Evolutionary conservation across 2,329 filamentous ascomycete species (phyloP).

Genomic region (Sarocladium kiliense): DNA sequence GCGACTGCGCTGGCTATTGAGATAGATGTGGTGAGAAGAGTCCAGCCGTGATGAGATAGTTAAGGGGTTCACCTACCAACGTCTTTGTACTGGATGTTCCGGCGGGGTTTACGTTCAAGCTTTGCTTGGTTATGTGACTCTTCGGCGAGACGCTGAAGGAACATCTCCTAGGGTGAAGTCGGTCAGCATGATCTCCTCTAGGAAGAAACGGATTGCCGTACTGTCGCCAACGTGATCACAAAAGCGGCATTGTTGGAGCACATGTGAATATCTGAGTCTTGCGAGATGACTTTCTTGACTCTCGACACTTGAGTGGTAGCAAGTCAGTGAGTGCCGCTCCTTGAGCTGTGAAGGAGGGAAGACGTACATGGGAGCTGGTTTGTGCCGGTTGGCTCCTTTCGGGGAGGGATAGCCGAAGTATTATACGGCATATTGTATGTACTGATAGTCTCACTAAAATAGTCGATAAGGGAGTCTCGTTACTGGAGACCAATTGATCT

Average conservation of each 20-base stretch:
- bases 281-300: slow-evolving; percentile 90
- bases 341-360: not conserved
- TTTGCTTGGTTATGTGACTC: slow-evolving; percentile 86
- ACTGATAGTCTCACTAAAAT: slow-evolving; percentile 48
- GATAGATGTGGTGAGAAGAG: not conserved
- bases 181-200: not conserved
- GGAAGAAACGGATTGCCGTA: slow-evolving; percentile 28
- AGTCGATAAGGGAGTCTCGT: no score
- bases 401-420: slow-evolving; percentile 72
- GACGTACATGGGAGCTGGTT: slow-evolving; percentile 79
- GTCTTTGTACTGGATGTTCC: slow-evolving; percentile 95
- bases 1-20: slow-evolving; percentile 78
- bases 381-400: slow-evolving; percentile 78
- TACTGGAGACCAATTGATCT: no score
- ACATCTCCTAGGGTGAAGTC: slow-evolving; percentile 68
- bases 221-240: slow-evolving; percentile 85
- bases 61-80: slow-evolving; percentile 55
- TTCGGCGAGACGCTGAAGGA: slow-evolving; percentile 84
- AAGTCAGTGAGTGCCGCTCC: not conserved
- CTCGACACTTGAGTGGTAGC: slow-evolving; percentile 64
- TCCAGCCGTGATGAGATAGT: not conserved
- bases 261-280: slow-evolving; percentile 78
- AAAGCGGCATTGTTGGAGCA: slow-evolving; percentile 95
- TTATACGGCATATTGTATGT: slow-evolving; percentile 95
- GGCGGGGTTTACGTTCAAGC: slow-evolving; percentile 82